Percentiles rank a stretch among this genome's conserved stretches.
Conservation (phyloP, 1,284 basidiomycete species). For the Cronartium quercuum region DNA sequence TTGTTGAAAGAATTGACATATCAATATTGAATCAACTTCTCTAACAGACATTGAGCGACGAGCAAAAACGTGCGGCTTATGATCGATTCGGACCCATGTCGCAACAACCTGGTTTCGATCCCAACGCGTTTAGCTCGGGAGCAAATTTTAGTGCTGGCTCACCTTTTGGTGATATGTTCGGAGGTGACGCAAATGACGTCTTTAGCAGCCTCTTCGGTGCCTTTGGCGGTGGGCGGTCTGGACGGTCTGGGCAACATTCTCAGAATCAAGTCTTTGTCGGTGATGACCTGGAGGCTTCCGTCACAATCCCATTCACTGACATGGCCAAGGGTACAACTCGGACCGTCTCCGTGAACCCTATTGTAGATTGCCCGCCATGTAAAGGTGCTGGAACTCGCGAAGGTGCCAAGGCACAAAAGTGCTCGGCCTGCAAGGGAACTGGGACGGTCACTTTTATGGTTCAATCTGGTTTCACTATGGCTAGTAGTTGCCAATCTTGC, state of each 20-base stretch:
- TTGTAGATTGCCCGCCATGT: slow-evolving; percentile 78
- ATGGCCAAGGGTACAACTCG: slow-evolving; percentile 83
- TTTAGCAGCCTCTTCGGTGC: slow-evolving; percentile 57
- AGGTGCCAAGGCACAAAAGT: slow-evolving; percentile 76
- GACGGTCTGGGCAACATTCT: slow-evolving; percentile 43
- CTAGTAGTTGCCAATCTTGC: slow-evolving; percentile 80
- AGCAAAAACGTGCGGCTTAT: slow-evolving; percentile 84
- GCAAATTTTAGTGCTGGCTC: slow-evolving; percentile 56
- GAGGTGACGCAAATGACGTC: slow-evolving; percentile 63
- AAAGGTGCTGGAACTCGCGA: slow-evolving; percentile 77
- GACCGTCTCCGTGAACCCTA: slow-evolving; percentile 69
- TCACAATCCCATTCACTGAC: slow-evolving; percentile 81
- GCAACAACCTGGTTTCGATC: slow-evolving; percentile 86
- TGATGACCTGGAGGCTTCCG: slow-evolving; percentile 71
- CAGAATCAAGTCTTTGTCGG: slow-evolving; percentile 52
- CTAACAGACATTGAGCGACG: slow-evolving; percentile 76
- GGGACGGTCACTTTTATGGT: slow-evolving; percentile 87
- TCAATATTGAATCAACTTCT: slow-evolving; percentile 1
- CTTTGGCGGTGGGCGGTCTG: slow-evolving; percentile 54
- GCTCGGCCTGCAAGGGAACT: slow-evolving; percentile 73
- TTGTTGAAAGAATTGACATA: slow-evolving; percentile 7
- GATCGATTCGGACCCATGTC: slow-evolving; percentile 93
- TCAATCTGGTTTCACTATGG: slow-evolving; percentile 94
- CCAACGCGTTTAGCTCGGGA: slow-evolving; percentile 58
- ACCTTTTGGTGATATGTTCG: slow-evolving; percentile 52